phyloP scores from a whole-genome alignment of 805 yeast species.

The Clavispora asparagi region DNA sequence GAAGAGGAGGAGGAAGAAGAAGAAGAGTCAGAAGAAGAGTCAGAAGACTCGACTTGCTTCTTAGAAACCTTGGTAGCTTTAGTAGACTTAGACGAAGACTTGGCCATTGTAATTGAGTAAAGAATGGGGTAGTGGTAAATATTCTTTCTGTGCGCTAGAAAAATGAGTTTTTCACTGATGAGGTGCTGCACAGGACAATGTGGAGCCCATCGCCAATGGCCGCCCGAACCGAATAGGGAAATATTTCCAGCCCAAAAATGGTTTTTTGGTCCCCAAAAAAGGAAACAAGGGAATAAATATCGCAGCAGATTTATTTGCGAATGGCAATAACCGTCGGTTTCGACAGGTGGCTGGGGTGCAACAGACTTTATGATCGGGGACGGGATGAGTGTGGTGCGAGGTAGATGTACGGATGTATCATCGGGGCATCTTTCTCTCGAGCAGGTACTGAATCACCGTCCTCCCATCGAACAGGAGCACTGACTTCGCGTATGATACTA shows the following conservation, averaged over 20 bases:
- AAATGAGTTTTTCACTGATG: constrained; percentile 2
- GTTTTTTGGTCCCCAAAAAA: no score
- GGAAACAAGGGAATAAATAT: no score
- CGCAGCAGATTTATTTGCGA: no score
- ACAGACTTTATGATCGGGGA: no score
- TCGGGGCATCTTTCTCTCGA: not conserved
- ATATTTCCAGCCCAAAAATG: not conserved
- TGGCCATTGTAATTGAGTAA: constrained; percentile 29
- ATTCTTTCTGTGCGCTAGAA: not conserved
- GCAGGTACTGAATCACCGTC: no score
- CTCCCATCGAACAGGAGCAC: no score
- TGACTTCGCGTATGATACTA: no score
- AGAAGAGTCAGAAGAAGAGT: constrained; percentile 2
- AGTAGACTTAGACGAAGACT: constrained; percentile 25
- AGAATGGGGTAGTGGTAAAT: not conserved
- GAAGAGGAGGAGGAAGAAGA: constrained; percentile 1
- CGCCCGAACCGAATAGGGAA: not conserved
- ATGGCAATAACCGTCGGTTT: no score
- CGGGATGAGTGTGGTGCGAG: not conserved
- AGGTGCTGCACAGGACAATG: constrained; percentile 3
- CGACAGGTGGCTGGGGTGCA: no score
- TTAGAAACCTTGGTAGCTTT: constrained; percentile 8
- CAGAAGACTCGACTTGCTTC: constrained; percentile 3
- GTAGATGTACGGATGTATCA: not conserved
- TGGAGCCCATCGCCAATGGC: not conserved